A percentile compares a stretch with the other conserved stretches of the same genome.
Conservation (phyloP, 352 stramenopile genomes). For the Thalassiosira sp. region DNA sequence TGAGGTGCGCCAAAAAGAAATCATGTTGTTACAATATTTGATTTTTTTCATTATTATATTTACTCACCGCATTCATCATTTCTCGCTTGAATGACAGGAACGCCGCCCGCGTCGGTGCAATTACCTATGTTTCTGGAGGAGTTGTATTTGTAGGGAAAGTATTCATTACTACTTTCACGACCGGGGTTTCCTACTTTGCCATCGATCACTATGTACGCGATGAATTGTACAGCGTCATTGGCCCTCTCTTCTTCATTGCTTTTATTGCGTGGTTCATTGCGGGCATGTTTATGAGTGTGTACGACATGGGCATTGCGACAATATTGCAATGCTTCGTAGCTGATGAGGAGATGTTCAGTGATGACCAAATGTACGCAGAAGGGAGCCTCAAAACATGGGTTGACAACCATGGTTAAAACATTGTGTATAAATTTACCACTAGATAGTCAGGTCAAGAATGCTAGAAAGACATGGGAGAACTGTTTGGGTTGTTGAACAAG, state of each 20-base stretch:
- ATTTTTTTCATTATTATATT: neutral
- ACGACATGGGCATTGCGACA: conserved; percentile 51
- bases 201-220: conserved; percentile 63
- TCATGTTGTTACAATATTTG: neutral
- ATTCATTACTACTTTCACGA: conserved; percentile 75
- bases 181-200: conserved; percentile 56
- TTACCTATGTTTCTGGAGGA: conserved; percentile 89
- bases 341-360: conserved; percentile 89
- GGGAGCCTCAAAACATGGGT: conserved; percentile 51
- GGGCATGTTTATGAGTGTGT: conserved; percentile 92
- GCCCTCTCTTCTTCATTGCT: conserved; percentile 89
- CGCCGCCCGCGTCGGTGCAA: conserved; percentile 87
- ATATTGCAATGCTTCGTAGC: conserved; percentile 87
- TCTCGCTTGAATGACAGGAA: conserved; percentile 72
- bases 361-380: conserved; percentile 60
- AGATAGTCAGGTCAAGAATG: no score
- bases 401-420: conserved; percentile 40
- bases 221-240: conserved; percentile 85
- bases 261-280: conserved; percentile 91
- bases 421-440: no score
- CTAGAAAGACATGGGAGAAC: no score
- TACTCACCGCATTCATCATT: neutral
- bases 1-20: conserved; percentile 62
- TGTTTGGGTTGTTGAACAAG: no score
- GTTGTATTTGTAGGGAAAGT: conserved; percentile 92